Evolutionary conservation across 2,329 filamentous ascomycete species (phyloP).

Genomic region (Sporothrix pallida): DNA sequence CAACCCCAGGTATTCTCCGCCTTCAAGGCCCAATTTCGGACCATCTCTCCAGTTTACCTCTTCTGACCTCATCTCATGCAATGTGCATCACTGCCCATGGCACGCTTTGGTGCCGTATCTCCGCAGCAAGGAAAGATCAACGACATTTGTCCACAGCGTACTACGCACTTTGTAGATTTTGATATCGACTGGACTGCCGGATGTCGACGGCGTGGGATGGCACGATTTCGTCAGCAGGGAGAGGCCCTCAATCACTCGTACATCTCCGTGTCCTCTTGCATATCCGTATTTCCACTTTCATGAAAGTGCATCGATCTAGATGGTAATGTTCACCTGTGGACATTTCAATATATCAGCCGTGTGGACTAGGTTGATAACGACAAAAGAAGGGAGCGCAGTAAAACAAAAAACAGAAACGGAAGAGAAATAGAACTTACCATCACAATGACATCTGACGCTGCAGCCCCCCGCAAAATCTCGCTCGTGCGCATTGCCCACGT

Average conservation of each 20-base stretch:
- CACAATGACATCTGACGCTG: constrained; percentile 34
- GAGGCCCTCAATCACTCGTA: neutral
- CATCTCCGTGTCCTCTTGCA: neutral
- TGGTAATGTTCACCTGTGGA: neutral
- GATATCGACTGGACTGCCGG: neutral
- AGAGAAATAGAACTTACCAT: neutral
- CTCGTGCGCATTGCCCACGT: constrained; percentile 52
- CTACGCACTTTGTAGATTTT: neutral
- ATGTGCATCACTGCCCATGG: neutral
- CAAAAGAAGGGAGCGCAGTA: neutral
- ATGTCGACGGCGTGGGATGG: neutral
- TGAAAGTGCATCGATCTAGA: neutral
- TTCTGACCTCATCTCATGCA: neutral
- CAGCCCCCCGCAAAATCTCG: constrained; percentile 44
- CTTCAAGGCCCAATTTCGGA: constrained; percentile 8
- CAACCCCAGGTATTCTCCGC: neutral
- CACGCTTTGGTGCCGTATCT: constrained; percentile 4
- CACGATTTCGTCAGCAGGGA: neutral
- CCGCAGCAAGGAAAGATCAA: neutral
- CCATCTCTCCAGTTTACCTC: neutral
- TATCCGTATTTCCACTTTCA: constrained; percentile 12
- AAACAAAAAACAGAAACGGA: neutral
- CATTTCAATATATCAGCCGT: neutral
- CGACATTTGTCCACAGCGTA: neutral
- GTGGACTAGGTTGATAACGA: neutral